phyloP scores from a whole-genome alignment of 306 rosid species.

The Astragalus membranaceus region DNA sequence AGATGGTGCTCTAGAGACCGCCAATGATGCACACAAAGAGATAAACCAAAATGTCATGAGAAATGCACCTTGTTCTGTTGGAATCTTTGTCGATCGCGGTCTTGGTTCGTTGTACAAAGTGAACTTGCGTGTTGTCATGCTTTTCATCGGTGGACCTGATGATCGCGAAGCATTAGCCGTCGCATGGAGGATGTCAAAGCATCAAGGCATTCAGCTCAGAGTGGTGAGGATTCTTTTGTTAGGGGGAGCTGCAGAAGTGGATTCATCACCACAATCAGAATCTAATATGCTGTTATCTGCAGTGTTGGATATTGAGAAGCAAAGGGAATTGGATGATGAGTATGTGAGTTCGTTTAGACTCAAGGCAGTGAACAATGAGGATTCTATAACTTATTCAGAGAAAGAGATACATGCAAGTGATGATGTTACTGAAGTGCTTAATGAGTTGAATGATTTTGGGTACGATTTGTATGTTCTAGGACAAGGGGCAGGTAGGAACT shows the following conservation, averaged over 20 bases:
- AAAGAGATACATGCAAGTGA: slow-evolving; percentile 21
- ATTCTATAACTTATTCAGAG: slow-evolving; percentile 27
- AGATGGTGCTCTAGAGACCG: slow-evolving; percentile 23
- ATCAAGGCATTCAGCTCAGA: slow-evolving; percentile 29
- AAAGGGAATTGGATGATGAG: slow-evolving; percentile 34
- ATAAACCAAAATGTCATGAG: slow-evolving; percentile 28
- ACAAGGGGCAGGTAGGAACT: slow-evolving; percentile 25
- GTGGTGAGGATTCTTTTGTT: slow-evolving; percentile 28
- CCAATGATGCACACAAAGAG: background rate
- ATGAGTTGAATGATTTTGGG: slow-evolving; percentile 20
- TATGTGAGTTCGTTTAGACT: slow-evolving; percentile 31
- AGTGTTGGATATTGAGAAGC: background rate
- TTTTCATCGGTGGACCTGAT: slow-evolving; percentile 42
- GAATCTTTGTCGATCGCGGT: slow-evolving; percentile 28
- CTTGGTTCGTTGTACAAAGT: slow-evolving; percentile 17
- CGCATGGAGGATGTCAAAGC: slow-evolving; percentile 51
- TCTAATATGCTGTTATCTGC: background rate
- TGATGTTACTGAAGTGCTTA: slow-evolving; percentile 13
- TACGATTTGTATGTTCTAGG: slow-evolving; percentile 45
- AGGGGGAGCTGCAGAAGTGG: slow-evolving; percentile 18
- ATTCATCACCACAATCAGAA: background rate
- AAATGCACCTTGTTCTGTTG: slow-evolving; percentile 36
- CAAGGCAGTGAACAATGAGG: slow-evolving; percentile 6
- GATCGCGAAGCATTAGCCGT: slow-evolving; percentile 57
- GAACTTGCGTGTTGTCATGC: background rate